Evolutionary conservation across 2,329 filamentous ascomycete species (phyloP).

Genomic region (Pestalotiopsis sp.): DNA sequence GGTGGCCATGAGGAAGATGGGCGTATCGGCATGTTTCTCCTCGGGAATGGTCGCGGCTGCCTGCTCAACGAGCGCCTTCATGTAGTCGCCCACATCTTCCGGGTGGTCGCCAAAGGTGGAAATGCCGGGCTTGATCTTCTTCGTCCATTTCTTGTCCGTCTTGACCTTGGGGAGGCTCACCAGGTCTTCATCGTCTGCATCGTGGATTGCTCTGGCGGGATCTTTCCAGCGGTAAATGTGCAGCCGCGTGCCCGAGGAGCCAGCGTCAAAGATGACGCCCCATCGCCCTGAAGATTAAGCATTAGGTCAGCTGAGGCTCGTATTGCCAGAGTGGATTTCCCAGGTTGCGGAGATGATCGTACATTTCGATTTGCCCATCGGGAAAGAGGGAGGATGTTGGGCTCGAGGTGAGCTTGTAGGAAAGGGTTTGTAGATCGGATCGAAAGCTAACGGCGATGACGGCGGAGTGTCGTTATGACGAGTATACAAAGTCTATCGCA

Average conservation of each 20-base stretch:
- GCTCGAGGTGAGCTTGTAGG: background rate
- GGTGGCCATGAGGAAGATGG: conserved; percentile 93
- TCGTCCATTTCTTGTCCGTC: conserved; percentile 84
- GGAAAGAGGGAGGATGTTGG: background rate
- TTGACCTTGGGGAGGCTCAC: conserved; percentile 76
- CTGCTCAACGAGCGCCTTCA: conserved; percentile 79
- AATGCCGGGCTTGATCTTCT: conserved; percentile 92
- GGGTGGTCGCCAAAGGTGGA: conserved; percentile 85
- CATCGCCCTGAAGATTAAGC: conserved; percentile 60
- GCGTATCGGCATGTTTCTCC: conserved; percentile 79
- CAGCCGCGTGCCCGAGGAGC: conserved; percentile 93
- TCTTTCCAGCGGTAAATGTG: conserved; percentile 96
- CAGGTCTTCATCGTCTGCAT: conserved; percentile 62
- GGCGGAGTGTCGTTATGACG: background rate
- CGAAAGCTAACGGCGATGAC: background rate
- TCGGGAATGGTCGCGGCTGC: conserved; percentile 78
- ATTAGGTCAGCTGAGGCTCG: background rate
- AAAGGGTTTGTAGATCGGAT: background rate
- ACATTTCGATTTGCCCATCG: conserved; percentile 16
- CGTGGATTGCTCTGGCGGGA: conserved; percentile 65
- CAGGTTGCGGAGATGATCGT: background rate
- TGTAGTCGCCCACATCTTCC: conserved; percentile 79
- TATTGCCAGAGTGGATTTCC: background rate
- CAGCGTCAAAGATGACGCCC: conserved; percentile 95
- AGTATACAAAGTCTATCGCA: conserved; percentile 2